Conservation (phyloP, 345 rosid species). For the Physaria fendleri region DNA sequence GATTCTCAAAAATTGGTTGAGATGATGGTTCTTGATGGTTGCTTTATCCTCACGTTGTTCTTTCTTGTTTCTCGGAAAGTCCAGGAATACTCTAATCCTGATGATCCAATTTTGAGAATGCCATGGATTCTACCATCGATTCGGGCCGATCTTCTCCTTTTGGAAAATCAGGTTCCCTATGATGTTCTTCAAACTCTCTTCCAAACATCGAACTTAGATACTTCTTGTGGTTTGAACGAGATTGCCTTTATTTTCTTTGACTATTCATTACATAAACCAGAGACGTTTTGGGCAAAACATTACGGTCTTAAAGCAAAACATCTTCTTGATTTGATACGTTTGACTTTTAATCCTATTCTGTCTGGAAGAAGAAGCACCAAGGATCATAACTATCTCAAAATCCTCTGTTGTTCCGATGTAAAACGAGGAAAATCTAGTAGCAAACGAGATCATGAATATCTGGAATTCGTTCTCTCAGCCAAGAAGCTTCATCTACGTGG, state of each 20-base stretch:
- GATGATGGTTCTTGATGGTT: conserved; percentile 56
- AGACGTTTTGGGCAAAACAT: conserved; percentile 18
- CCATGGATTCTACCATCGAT: conserved; percentile 43
- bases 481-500: conserved; percentile 45
- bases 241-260: conserved; percentile 44
- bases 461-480: conserved; percentile 34
- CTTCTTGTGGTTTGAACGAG: conserved; percentile 22
- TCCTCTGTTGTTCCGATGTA: neutral
- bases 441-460: neutral
- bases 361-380: neutral
- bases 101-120: conserved; percentile 46
- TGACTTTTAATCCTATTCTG: conserved; percentile 32
- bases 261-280: conserved; percentile 22
- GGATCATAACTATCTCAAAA: neutral
- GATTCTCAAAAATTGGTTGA: conserved; percentile 20
- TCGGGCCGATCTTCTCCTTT: conserved; percentile 39
- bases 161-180: conserved; percentile 61
- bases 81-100: conserved; percentile 8
- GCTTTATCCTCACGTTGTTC: conserved; percentile 52
- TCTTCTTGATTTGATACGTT: conserved; percentile 46
- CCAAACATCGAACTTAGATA: conserved; percentile 11
- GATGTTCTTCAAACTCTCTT: conserved; percentile 39
- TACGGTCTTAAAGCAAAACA: conserved; percentile 28
- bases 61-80: conserved; percentile 37
- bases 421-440: neutral